Base-by-base conservation (phyloP, 2,329 filamentous ascomycete genomes). In the Polytolypa hystricis region DNA sequence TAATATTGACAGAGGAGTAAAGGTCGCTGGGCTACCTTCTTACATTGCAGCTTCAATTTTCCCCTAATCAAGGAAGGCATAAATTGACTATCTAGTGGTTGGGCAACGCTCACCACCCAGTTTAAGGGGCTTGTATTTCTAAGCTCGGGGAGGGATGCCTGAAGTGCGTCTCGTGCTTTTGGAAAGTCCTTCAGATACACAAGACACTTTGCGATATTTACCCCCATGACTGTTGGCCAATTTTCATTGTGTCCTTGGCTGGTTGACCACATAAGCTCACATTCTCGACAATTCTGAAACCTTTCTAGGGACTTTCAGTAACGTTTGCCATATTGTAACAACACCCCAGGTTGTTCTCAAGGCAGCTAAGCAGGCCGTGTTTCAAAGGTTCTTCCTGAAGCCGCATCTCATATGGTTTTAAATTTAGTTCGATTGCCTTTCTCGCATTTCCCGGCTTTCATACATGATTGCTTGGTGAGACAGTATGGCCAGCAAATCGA, bases 401-500 rank as follows among this genome's bases (percentile, higher is more conserved):
- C 11, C 28, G 6, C 28, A 30, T n/a, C 14, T 30, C 28, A 14
- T 30, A n/a, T 12, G 11, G 7, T 12, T 14, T 7, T 30, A 16
- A 8, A 12, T 30, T n/a, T n/a, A 30, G 7, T 8, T 30, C 14
- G 14, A 30, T 33, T 33, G 31, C 31, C 14, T 19, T 18, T 14
- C 19, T 11, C n/a, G 14, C 31, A 9, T 20, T 33, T 23, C 31
- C 31, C 7, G 19, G 31, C 9, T 33, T 17, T 33, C 31, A 14
- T 33, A 20, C 17, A 20, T 20, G 17, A 18, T 33, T 7, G 31
- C 31, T 20, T 33, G 31, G 19, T 33, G 17, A 23, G 31, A 33
- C 6, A 33, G 16, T 16, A 33, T 33, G 6, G 31, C 31, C 9
- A 18, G 7, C 16, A 33, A 17, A 23, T 33, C 31, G 31, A 12